Conservation (phyloP, 495 filamentous ascomycete genomes). For the Aspergillus wentii region DNA sequence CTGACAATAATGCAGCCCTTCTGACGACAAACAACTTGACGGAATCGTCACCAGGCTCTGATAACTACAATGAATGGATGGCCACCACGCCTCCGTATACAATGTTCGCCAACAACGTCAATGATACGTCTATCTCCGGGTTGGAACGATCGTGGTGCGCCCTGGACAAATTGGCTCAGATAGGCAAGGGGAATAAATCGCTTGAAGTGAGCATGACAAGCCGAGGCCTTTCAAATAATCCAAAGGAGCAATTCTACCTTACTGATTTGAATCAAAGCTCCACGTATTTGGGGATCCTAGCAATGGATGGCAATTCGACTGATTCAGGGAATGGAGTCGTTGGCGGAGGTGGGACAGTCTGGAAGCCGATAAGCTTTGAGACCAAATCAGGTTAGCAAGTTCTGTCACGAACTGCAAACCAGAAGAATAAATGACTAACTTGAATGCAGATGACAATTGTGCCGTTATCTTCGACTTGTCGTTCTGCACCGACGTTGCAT, state of each 20-base stretch:
- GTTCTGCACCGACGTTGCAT: conserved; percentile 82
- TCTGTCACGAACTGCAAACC: background rate
- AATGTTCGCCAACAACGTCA: conserved; percentile 70
- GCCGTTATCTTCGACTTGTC: conserved; percentile 74
- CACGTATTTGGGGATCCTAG: conserved; percentile 67
- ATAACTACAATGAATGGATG: conserved; percentile 51
- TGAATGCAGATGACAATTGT: conserved; percentile 65
- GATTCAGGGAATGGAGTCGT: conserved; percentile 43
- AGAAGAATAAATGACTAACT: conserved; percentile 12
- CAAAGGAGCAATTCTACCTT: conserved; percentile 83
- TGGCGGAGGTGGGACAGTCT: conserved; percentile 69
- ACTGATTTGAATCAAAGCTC: conserved; percentile 64
- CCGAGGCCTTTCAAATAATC: conserved; percentile 53
- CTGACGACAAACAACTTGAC: conserved; percentile 70
- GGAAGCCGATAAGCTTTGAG: conserved; percentile 56
- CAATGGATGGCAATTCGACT: conserved; percentile 53
- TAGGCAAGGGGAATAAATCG: conserved; percentile 48
- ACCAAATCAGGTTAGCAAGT: conserved; percentile 70
- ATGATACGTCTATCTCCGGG: conserved; percentile 56
- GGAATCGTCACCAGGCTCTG: conserved; percentile 31
- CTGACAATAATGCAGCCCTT: conserved; percentile 70
- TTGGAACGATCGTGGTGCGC: conserved; percentile 73
- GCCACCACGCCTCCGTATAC: conserved; percentile 58
- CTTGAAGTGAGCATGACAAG: conserved; percentile 63
- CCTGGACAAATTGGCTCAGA: conserved; percentile 55